Conservation (phyloP, 2,329 filamentous ascomycete genomes). For the Allantophomopsis lycopodina region DNA sequence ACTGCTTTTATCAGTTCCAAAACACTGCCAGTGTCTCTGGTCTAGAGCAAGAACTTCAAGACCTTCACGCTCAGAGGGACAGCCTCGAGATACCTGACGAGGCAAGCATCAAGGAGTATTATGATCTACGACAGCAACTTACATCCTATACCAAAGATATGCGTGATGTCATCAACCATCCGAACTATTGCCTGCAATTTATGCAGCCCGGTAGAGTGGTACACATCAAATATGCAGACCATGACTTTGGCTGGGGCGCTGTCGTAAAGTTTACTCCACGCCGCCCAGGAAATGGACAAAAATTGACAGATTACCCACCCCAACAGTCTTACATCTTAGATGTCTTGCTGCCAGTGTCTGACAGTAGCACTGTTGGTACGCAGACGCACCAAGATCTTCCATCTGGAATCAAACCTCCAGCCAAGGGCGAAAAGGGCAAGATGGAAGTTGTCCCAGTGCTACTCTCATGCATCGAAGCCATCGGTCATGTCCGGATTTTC, state of each 20-base stretch:
- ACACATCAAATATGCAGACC: conserved; percentile 63
- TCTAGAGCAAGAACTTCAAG: conserved; percentile 70
- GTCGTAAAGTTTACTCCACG: conserved; percentile 62
- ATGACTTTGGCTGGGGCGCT: conserved; percentile 91
- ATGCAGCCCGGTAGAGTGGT: conserved; percentile 81
- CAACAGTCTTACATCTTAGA: conserved; percentile 77
- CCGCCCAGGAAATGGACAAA: conserved; percentile 48
- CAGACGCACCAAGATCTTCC: conserved; percentile 54
- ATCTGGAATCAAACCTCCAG: conserved; percentile 43
- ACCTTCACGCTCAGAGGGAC: conserved; percentile 63
- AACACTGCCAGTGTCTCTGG: conserved; percentile 77
- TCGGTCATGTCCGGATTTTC: conserved; percentile 75
- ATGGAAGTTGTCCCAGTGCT: conserved; percentile 80
- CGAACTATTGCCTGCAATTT: conserved; percentile 72
- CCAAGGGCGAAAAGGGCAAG: conserved; percentile 48
- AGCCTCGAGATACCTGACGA: conserved; percentile 74
- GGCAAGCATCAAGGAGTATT: conserved; percentile 83
- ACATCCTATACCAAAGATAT: conserved; percentile 78
- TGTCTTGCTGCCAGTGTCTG: conserved; percentile 56
- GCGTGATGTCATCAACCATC: conserved; percentile 82
- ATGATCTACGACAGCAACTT: conserved; percentile 75
- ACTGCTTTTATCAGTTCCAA: conserved; percentile 97
- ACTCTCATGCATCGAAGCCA: conserved; percentile 70
- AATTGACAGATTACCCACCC: conserved; percentile 51
- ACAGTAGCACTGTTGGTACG: conserved; percentile 30